phyloP scores from a whole-genome alignment of 192 early-diverging fungal genomes.

The Backusella morwellensis region DNA sequence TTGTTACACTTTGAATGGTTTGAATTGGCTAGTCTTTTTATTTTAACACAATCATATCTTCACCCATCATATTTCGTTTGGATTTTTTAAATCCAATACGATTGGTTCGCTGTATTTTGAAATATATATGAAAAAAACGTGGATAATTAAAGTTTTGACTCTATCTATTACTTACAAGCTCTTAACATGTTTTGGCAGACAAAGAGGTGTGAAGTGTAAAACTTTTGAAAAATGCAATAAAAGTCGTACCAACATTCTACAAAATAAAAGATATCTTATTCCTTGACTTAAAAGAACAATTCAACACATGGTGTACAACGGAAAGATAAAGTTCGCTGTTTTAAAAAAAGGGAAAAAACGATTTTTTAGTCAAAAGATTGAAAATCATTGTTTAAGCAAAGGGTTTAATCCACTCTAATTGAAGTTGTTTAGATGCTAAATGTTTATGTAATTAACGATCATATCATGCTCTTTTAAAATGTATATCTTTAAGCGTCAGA shows the following conservation, averaged over 20 bases:
- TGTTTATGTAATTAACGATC: too few relatives aligned
- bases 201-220: background rate
- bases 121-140: background rate
- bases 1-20: background rate
- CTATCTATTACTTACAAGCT: background rate
- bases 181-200: background rate
- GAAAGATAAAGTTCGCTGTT: too few relatives aligned
- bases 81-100: background rate
- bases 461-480: too few relatives aligned
- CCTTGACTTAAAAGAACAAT: background rate
- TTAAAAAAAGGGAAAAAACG: too few relatives aligned
- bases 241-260: background rate
- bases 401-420: too few relatives aligned
- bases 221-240: background rate
- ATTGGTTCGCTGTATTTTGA: background rate
- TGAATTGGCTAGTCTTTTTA: background rate
- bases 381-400: too few relatives aligned
- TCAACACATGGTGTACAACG: background rate
- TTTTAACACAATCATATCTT: background rate
- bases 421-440: too few relatives aligned
- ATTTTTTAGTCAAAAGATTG: too few relatives aligned
- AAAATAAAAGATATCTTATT: background rate
- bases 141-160: background rate
- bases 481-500: too few relatives aligned
- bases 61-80: background rate